Percentiles rank a stretch among this genome's conserved stretches.
These are phyloP conservation scores for Astrothelium subdiscretum DNA, from an alignment of 495 filamentous ascomycete species.

Conservation along the genomic window DNA sequence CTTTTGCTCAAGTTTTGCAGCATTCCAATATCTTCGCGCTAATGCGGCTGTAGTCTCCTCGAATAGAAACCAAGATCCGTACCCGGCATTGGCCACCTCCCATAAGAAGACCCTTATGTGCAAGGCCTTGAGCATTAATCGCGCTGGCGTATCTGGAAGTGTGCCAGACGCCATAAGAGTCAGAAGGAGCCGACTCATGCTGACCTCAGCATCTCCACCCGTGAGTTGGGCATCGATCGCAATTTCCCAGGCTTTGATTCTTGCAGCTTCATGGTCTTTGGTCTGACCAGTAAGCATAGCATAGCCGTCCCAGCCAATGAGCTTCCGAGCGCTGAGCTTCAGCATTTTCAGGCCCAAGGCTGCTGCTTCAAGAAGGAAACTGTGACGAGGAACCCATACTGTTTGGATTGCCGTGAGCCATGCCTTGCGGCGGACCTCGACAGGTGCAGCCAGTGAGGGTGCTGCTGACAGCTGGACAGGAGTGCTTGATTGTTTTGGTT, in stretches of 20 bases:
- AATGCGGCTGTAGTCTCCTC: constrained; percentile 55
- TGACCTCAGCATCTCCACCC: constrained; percentile 86
- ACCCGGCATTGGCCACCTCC: constrained; percentile 55
- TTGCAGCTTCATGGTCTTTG: constrained; percentile 72
- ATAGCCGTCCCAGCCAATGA: constrained; percentile 65
- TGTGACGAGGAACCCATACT: constrained; percentile 83
- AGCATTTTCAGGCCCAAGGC: constrained; percentile 68
- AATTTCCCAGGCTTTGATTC: constrained; percentile 89
- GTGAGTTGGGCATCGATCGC: constrained; percentile 89
- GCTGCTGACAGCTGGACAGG: constrained; percentile 36
- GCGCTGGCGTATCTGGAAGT: constrained; percentile 67
- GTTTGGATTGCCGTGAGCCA: constrained; percentile 94
- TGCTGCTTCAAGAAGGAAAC: constrained; percentile 71
- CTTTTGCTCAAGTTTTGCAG: constrained; percentile 54
- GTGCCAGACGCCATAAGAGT: constrained; percentile 85
- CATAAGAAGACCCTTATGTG: constrained; percentile 82
- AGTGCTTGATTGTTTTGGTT: constrained; percentile 33
- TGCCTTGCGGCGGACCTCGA: constrained; percentile 75
- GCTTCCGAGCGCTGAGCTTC: constrained; percentile 68
- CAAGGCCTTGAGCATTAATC: constrained; percentile 84
- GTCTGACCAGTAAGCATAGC: constrained; percentile 67
- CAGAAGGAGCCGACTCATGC: constrained; percentile 71
- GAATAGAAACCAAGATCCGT: constrained; percentile 47
- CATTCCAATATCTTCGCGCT: constrained; percentile 67
- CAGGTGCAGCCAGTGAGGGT: constrained; percentile 66